A percentile compares a stretch with the other conserved stretches of the same genome.
These are phyloP conservation scores for Penicillium verrucosum DNA, from an alignment of 2,329 filamentous ascomycete genomes.

Conservation along the genomic window DNA sequence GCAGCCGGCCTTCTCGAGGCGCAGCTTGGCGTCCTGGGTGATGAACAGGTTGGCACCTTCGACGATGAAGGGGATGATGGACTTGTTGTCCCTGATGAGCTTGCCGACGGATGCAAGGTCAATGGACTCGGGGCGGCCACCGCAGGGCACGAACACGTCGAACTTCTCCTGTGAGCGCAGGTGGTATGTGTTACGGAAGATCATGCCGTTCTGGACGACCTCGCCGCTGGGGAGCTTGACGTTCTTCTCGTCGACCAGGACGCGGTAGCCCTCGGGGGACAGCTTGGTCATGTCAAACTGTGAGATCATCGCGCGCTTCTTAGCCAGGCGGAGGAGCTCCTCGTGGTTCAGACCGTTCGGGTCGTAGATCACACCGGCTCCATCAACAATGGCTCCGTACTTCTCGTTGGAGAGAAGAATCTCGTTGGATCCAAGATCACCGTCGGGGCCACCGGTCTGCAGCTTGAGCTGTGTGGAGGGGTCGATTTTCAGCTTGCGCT, in stretches of 20 bases:
- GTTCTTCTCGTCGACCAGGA: conserved; percentile 88
- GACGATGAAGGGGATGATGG: conserved; percentile 86
- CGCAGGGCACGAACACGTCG: conserved; percentile 92
- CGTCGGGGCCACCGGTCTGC: conserved; percentile 95
- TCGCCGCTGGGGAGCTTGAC: conserved; percentile 85
- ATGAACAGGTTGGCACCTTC: conserved; percentile 99
- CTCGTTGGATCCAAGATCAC: conserved; percentile 95
- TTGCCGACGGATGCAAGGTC: conserved; percentile 83
- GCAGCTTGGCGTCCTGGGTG: conserved; percentile 94
- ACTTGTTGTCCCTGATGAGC: conserved; percentile 87
- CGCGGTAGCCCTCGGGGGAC: conserved; percentile 81
- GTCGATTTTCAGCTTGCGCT: conserved; percentile 90
- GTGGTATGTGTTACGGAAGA: conserved; percentile 97
- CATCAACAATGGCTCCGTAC: conserved; percentile 94
- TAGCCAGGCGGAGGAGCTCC: conserved; percentile 81
- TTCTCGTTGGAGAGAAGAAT: conserved; percentile 95
- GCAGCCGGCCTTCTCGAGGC: conserved; percentile 90
- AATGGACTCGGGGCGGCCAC: conserved; percentile 93
- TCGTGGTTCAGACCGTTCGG: conserved; percentile 81
- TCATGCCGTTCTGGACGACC: conserved; percentile 81
- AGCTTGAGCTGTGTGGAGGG: conserved; percentile 83
- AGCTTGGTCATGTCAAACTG: conserved; percentile 83
- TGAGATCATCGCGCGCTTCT: conserved; percentile 81
- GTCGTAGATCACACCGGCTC: conserved; percentile 89
- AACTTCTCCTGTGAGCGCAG: conserved; percentile 72